Evolutionary conservation across 169 alveolate species (phyloP), one percentile per base, ranked within the genome.

Genomic region (Amoebophrya sp.): DNA sequence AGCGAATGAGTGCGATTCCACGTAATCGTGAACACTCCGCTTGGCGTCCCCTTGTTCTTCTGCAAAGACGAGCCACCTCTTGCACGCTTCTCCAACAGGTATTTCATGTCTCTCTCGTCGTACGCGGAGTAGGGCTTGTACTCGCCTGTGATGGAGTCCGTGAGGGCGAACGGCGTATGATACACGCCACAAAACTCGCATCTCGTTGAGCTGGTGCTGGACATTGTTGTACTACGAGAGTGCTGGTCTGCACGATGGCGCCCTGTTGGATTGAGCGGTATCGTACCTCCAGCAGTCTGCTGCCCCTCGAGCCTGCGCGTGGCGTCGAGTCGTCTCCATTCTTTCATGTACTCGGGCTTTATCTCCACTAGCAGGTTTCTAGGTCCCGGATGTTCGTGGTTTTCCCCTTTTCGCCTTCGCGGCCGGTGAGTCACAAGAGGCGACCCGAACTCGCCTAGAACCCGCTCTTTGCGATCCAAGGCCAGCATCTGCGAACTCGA

Each of bases 131-230:
- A 65, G 33, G 83, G 83, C 83, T 65, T 36, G 83, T 12, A 65
- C 83, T 26, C n/a, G 39, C 83, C 83, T 29, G 36, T 65, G 1
- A 12, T 10, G 39, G 83, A 29, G 26, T 65, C 83, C 33, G 83
- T 65, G 39, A 65, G 33, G 39, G 83, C 33, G 26, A 65, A 65
- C 83, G 83, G 83, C 10, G 83, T 65, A 36, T 65, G 83, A 36
- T 65, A 65, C 83, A 65, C 83, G 83, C 83, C 83, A 36, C 83
- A 65, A 26, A 65, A 65, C 33, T 6, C 12, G 83, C 83, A 65
- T n/a, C n/a, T n/a, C n/a, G n/a, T n/a, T n/a, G n/a, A n/a, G 83
- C 83, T 18, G 65, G 29, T 47, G 18, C 65, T 47, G 6, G 65
- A 47, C 65, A 47, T n/a, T n/a, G n/a, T n/a, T n/a, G n/a, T n/a